Evolutionary conservation across 2,329 filamentous ascomycete species (phyloP), one percentile per base, ranked within the genome.

Genomic region (Beauveria pseudobassiana): DNA sequence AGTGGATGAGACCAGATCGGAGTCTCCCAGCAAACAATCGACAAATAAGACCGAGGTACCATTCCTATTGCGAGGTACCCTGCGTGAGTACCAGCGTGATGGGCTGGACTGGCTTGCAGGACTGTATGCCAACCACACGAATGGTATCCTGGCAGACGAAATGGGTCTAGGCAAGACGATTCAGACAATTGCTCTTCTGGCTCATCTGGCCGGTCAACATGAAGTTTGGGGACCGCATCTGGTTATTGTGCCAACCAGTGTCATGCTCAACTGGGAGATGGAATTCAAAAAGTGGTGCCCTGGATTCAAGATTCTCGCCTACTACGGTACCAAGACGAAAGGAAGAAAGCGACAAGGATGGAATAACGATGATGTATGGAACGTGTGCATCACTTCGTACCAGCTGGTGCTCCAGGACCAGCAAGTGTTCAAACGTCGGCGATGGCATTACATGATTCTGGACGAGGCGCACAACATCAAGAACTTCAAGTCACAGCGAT

Each of bases 211-310:
- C 9, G 93, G 93, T 64, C 83, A 91, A 45, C 90, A 96, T 71
- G 86, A 92, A 69, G 87, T 96, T 5, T 99, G 95, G 96, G 95
- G 96, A 0, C 92, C 95, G 1, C 95, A 99, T 78, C 79, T 99
- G 26, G 91, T 99, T 54, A 89, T 99, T 64, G 95, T 99, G 2
- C 95, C 95, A 1, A 99, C 95, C 2, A 98, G 93, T 74, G 96
- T 99, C 54, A 97, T 99, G 82, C 85, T 99, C 66, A 99, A 99
- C 72, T 99, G 95, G 95, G 96, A 99, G 74, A 98, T 98, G 89
- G 95, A 99, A 75, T 99, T 99, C 82, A 98, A 98, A 72, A 99
- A 99, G 73, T 99, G 93, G 86, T 91, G 93, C 62, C 95, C 96
- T 3, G 93, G 95, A 0, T 99, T 99, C 80, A 98, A 97, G 72